Base-by-base conservation (phyloP, 495 filamentous ascomycete species). In the Penicillium goetzii region DNA sequence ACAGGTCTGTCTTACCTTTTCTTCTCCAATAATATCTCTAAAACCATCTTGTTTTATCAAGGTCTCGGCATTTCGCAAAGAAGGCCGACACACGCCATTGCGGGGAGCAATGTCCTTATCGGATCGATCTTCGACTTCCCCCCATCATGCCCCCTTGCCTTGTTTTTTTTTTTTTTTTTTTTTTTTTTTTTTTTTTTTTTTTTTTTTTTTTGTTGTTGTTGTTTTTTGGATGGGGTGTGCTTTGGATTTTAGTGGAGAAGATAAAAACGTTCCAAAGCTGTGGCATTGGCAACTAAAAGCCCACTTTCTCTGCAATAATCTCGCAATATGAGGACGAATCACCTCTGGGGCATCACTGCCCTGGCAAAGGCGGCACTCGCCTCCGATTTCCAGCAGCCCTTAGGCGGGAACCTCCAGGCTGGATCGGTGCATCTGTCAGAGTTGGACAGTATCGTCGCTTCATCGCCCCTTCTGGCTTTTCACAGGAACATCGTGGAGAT, bases 51-150 rank as follows among this genome's bases (percentile, higher is more conserved):
- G 21, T 9, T 26, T 3, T 49, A 9, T 26, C 45, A 15, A 41
- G 2, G 9, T 41, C n/a, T 49, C 23, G 2, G 45, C 21, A 25
- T 25, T 25, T 15, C 21, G 45, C 45, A 26, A 11, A 11, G 45
- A 23, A 49, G 7, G 6, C 45, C 45, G 55, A n/a, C 3, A 51
- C 26, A 36, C 58, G 58, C 58, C 32, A 60, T 60, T 40, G 58
- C 45, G 47, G 47, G 33, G 47, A 21, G n/a, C 36, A 33, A 60
- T 52, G 28, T 38, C 45, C 41, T 59, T 32, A 59, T 59, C 26
- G 50, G 33, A 25, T 56, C 9, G 53, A 28, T 19, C 33, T 25
- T 38, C 54, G 40, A 11, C 26, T 36, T 32, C 45, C 58, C 43
- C 58, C 21, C 40, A 43, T 40, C 58, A 50, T 34, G 11, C 36